Conservation (phyloP, 352 stramenopile genomes). For the Pythium periplocum region DNA sequence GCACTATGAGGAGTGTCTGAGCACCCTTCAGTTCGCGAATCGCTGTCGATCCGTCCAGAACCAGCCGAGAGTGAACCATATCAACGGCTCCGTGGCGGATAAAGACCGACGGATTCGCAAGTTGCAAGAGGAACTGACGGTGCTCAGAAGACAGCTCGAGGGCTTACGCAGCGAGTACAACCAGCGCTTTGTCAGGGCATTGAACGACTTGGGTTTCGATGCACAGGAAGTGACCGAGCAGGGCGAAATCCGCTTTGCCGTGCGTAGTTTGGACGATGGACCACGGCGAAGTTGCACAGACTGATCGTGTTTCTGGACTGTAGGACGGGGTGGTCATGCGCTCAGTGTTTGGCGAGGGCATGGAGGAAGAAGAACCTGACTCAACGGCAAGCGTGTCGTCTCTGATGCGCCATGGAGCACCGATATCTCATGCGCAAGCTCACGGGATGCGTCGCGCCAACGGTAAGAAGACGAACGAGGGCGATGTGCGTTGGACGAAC, state of each 20-base stretch:
- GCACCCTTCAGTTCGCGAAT: slow-evolving; percentile 89
- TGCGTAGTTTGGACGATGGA: slow-evolving; percentile 15
- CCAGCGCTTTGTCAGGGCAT: slow-evolving; percentile 55
- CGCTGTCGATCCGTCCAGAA: slow-evolving; percentile 89
- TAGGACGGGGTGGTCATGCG: slow-evolving; percentile 67
- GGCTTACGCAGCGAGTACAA: slow-evolving; percentile 71
- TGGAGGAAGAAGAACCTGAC: slow-evolving; percentile 1
- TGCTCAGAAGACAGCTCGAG: slow-evolving; percentile 59
- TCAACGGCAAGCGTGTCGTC: not conserved
- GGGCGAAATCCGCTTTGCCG: slow-evolving; percentile 80
- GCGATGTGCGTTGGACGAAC: slow-evolving; percentile 2
- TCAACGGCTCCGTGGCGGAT: slow-evolving; percentile 75
- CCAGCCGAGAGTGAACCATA: slow-evolving; percentile 83
- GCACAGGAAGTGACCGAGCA: slow-evolving; percentile 70
- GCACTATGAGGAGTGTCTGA: slow-evolving; percentile 89
- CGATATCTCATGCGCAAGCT: not conserved
- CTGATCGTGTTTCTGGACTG: not conserved
- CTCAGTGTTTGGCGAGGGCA: slow-evolving; percentile 44
- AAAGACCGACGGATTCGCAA: slow-evolving; percentile 83
- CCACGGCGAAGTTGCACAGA: not conserved
- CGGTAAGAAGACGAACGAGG: slow-evolving; percentile 10
- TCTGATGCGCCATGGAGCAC: not conserved
- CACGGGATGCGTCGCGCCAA: slow-evolving; percentile 19
- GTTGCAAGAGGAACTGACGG: slow-evolving; percentile 66
- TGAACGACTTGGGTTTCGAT: slow-evolving; percentile 78